phyloP scores from a whole-genome alignment of 1,284 basidiomycete genomes.

The Hemileia vastatrix region DNA sequence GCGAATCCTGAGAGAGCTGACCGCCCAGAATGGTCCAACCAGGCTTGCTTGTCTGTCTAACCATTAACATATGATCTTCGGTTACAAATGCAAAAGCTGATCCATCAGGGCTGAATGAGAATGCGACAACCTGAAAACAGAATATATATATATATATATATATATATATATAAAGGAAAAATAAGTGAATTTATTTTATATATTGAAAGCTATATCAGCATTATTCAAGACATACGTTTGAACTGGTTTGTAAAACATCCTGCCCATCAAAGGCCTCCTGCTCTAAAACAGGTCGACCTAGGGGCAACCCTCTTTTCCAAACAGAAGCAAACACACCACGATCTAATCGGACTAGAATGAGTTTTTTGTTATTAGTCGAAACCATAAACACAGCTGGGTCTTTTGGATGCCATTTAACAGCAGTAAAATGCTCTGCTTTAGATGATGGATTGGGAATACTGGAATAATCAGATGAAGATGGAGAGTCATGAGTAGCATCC shows the following conservation, averaged over 20 bases:
- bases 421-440: background rate
- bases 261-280: conserved; percentile 15
- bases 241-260: conserved; percentile 8
- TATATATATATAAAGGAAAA: too few species aligned
- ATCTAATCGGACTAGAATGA: conserved; percentile 14
- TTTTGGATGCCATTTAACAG: conserved; percentile 6
- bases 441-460: too few species aligned
- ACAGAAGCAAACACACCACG: background rate
- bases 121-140: conserved; percentile 9
- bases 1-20: background rate
- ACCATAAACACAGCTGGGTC: conserved; percentile 9
- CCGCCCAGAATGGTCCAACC: conserved; percentile 22
- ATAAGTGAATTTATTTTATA: too few species aligned
- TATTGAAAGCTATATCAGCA: too few species aligned
- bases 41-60: conserved; percentile 10
- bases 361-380: conserved; percentile 7
- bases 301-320: conserved; percentile 3
- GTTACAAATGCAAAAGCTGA: conserved; percentile 16
- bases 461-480: background rate
- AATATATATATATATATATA: too few species aligned
- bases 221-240: background rate
- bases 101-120: conserved; percentile 17
- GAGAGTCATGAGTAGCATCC: too few species aligned
- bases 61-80: conserved; percentile 6
- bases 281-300: conserved; percentile 2